phyloP scores from a whole-genome alignment of 2,329 filamentous ascomycete genomes.

The Pseudogymnoascus sp. region DNA sequence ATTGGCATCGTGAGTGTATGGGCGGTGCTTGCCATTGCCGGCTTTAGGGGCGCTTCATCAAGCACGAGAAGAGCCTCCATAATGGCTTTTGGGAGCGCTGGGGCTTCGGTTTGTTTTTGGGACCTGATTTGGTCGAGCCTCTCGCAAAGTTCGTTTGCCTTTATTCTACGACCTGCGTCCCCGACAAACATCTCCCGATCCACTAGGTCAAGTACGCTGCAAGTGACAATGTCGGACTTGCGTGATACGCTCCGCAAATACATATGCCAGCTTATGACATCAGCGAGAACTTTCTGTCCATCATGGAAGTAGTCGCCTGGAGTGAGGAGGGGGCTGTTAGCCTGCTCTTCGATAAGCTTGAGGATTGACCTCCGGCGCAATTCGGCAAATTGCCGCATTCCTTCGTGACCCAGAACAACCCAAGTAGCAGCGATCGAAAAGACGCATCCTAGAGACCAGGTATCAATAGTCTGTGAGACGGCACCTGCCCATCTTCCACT shows the following conservation, averaged over 20 bases:
- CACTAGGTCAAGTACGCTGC: conserved; percentile 15
- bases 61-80: not conserved
- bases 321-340: too few species aligned
- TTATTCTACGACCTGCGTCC: not conserved
- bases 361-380: conserved; percentile 15
- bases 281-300: conserved; percentile 14
- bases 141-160: not conserved
- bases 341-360: too few species aligned
- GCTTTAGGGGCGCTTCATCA: not conserved
- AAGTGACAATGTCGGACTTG: conserved; percentile 20
- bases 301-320: too few species aligned
- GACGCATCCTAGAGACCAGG: conserved; percentile 37
- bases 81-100: not conserved
- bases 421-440: conserved; percentile 35
- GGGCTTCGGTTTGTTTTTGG: not conserved
- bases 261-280: conserved; percentile 24
- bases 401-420: conserved; percentile 30
- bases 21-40: not conserved
- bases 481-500: not conserved
- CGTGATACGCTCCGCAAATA: conserved; percentile 17
- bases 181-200: conserved; percentile 16
- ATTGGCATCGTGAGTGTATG: not conserved
- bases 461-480: conserved; percentile 26
- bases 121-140: too few species aligned
- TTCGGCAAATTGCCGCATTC: conserved; percentile 25